Evolutionary conservation across 768 basidiomycete genomes (phyloP).

Genomic region (Coprinopsis cinerea): DNA sequence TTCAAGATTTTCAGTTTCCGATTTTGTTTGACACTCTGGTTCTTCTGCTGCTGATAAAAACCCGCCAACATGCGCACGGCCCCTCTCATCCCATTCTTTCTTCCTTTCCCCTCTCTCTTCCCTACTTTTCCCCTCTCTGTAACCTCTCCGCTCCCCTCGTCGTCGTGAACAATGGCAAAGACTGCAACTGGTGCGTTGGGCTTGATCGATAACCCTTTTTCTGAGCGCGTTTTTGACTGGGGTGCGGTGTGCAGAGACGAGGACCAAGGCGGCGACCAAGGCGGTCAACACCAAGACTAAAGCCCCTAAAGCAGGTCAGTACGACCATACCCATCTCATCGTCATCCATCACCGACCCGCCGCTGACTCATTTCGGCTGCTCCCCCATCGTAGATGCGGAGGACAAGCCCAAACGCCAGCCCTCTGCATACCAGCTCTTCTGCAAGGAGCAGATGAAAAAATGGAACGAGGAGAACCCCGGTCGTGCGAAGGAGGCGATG

Average conservation of each 20-base stretch:
- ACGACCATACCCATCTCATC: not conserved
- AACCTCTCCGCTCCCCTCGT: not conserved
- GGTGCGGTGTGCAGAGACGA: slow-evolving; percentile 41
- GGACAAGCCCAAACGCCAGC: slow-evolving; percentile 52
- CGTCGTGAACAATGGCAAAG: slow-evolving; percentile 34
- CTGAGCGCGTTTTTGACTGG: not conserved
- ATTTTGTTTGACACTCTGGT: not conserved
- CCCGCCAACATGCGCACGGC: not conserved
- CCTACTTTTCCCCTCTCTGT: not conserved
- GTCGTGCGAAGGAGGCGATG: slow-evolving; percentile 52
- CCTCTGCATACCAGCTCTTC: slow-evolving; percentile 53
- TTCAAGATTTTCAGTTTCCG: not conserved
- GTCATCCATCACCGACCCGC: not conserved
- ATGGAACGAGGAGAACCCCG: slow-evolving; percentile 50
- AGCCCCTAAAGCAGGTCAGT: slow-evolving; percentile 28
- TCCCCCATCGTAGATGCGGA: slow-evolving; percentile 24
- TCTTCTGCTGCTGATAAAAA: not conserved
- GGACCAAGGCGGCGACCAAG: slow-evolving; percentile 54
- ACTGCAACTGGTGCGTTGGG: slow-evolving; percentile 38
- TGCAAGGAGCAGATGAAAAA: slow-evolving; percentile 51
- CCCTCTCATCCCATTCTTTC: not conserved
- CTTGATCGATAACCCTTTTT: not conserved
- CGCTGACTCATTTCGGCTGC: not conserved
- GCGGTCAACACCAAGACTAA: slow-evolving; percentile 40
- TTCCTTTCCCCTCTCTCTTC: not conserved